Evolutionary conservation across 2,329 filamentous ascomycete species (phyloP), one percentile per base, ranked within the genome.

Genomic region (Pseudocercospora fijiensis): DNA sequence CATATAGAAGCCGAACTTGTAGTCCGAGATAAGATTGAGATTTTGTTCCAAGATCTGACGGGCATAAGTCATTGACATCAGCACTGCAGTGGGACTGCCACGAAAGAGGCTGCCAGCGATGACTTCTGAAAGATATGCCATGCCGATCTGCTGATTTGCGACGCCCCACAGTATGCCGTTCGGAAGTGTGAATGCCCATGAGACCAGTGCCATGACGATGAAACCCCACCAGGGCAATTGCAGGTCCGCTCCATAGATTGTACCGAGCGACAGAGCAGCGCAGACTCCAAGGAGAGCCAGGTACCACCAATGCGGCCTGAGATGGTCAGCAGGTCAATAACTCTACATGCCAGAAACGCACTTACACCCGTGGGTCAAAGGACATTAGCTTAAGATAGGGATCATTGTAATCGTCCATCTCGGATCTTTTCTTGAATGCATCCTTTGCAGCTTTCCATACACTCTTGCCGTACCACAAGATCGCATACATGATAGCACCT

Each of bases 1-100:
- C 75, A 78, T 77, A 68, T 77, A 77, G 65, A 76, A 77, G 4
- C 75, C 76, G 30, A 77, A 77, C 52, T 77, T 78, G 65, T 74
- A 76, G 60, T 77, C 75, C 1, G 70, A 73, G 33, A 74, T 71
- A 2, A 76, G 67, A 57, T 75, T 75, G 26, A 77, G 66, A 59
- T 72, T 71, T 60, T 78, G 76, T 57, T 74, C 74, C 24, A 77
- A 67, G 41, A 77, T 72, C 62, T 76, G 74, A 9, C 73, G 67
- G n/a, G 72, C 72, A 62, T 72, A 77, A 2, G 70, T 70, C 68
- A 75, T 74, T 52, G 68, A 71, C 0, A 71, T 68, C 5, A 76
- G 65, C 3, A 76, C 70, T 3, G 75, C 72, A 13, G 63, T 68
- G 5, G 70, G 74, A 16, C 73, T 70, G 3, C 74, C 74, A 5